phyloP scores from a whole-genome alignment of 2,329 filamentous ascomycete species.

The Alternaria sp. region DNA sequence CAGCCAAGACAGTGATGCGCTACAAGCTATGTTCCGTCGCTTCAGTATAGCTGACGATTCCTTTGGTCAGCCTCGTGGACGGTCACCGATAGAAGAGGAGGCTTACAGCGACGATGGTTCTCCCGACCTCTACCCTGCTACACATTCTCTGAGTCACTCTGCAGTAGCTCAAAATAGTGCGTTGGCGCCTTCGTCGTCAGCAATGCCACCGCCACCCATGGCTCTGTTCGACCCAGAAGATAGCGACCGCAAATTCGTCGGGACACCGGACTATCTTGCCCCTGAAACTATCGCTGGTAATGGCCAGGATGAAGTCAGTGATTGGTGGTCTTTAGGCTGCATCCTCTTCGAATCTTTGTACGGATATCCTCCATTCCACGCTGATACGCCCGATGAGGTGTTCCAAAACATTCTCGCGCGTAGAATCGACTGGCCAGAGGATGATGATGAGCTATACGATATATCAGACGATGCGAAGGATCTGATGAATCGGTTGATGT shows the following conservation, averaged over 20 bases:
- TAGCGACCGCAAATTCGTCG: slow-evolving; percentile 89
- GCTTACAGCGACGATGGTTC: slow-evolving; percentile 75
- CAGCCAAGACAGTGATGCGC: slow-evolving; percentile 85
- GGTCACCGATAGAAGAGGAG: slow-evolving; percentile 76
- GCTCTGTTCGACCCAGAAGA: slow-evolving; percentile 95
- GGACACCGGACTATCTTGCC: slow-evolving; percentile 94
- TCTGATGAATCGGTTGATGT: slow-evolving; percentile 90
- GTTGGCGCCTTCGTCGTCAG: slow-evolving; percentile 65
- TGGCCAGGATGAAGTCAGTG: slow-evolving; percentile 95
- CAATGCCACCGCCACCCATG: slow-evolving; percentile 90
- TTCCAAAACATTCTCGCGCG: slow-evolving; percentile 95
- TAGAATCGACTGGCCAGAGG: slow-evolving; percentile 90
- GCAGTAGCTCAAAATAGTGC: slow-evolving; percentile 61
- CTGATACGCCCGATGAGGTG: slow-evolving; percentile 85
- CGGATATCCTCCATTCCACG: slow-evolving; percentile 93
- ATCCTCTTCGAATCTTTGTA: slow-evolving; percentile 97
- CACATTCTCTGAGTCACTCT: slow-evolving; percentile 62
- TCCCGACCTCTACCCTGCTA: slow-evolving; percentile 75
- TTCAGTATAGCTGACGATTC: slow-evolving; percentile 62
- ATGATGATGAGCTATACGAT: slow-evolving; percentile 73
- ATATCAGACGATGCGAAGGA: slow-evolving; percentile 90
- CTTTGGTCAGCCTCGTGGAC: slow-evolving; percentile 49
- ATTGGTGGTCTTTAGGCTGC: slow-evolving; percentile 99
- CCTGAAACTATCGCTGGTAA: slow-evolving; percentile 96
- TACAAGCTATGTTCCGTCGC: slow-evolving; percentile 81